These are phyloP conservation scores for Geosmithia morbida DNA, from an alignment of 2,329 filamentous ascomycete genomes.

Conservation along the genomic window DNA sequence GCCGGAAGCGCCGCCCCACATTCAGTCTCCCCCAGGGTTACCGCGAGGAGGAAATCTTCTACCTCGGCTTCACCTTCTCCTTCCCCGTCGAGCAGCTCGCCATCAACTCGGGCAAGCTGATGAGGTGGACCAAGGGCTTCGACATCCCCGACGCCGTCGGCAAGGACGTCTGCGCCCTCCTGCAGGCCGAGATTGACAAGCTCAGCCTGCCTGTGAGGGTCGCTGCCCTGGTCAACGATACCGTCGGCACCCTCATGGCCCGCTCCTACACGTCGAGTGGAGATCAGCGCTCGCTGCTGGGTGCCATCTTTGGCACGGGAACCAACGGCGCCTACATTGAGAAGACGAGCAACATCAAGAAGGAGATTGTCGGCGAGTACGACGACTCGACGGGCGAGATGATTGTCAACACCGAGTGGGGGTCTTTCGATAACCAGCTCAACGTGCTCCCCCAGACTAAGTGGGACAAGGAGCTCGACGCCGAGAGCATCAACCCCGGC, in stretches of 20 bases:
- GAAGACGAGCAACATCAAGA: constrained; percentile 74
- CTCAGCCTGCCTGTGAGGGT: constrained; percentile 81
- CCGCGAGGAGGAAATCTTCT: constrained; percentile 67
- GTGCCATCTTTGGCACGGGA: constrained; percentile 93
- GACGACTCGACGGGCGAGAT: constrained; percentile 78
- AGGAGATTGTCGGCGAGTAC: constrained; percentile 55
- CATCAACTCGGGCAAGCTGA: constrained; percentile 88
- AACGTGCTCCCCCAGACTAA: constrained; percentile 74
- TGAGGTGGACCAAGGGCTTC: constrained; percentile 98
- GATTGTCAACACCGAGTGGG: constrained; percentile 98
- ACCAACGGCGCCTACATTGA: constrained; percentile 97
- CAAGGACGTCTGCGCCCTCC: constrained; percentile 81
- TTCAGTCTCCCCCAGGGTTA: constrained; percentile 42
- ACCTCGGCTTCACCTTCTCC: constrained; percentile 96
- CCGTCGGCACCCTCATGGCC: constrained; percentile 94
- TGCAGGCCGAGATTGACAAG: constrained; percentile 81
- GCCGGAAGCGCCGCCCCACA: constrained; percentile 50
- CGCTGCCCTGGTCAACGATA: constrained; percentile 94
- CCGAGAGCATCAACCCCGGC: constrained; percentile 74
- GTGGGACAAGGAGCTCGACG: constrained; percentile 70
- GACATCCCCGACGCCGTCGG: constrained; percentile 91
- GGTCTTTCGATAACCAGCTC: constrained; percentile 90
- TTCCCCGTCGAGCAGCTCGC: constrained; percentile 90
- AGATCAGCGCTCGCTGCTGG: constrained; percentile 75
- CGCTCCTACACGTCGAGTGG: constrained; percentile 88